Evolutionary conservation across 345 rosid genomes (phyloP), one percentile per base, ranked within the genome.

Genomic region (Melaleuca quinquenervia): DNA sequence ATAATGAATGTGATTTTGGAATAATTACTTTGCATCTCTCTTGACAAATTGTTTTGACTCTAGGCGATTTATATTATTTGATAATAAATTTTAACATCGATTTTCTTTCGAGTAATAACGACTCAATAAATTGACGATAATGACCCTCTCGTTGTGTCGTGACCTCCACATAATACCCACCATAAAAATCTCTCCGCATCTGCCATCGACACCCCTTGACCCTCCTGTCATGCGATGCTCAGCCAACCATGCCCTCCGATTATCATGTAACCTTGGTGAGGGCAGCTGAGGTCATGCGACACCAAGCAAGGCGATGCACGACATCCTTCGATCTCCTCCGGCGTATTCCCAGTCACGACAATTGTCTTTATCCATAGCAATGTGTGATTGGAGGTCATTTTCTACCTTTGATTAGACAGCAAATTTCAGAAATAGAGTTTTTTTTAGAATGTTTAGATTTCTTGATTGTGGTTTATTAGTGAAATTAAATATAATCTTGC

Each of bases 271-370:
- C n/a, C n/a, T n/a, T n/a, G n/a, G n/a, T n/a, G n/a, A n/a, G n/a
- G n/a, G n/a, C n/a, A n/a, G n/a, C n/a, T n/a, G n/a, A 41, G 41
- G 41, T 41, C 56, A 24, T 14, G 26, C 0, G 3, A 5, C 27
- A 24, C 29, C 32, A 58, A 58, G 70, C 2, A 16, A n/a, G 18
- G 36, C 70, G 3, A n/a, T 1, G 8, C 32, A 41, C 0, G 12
- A 1, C 36, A 12, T 58, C 32, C 14, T 58, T n/a, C 0, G 2
- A n/a, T 15, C 29, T 58, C 32, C 70, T 58, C 4, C 32, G 0
- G 3, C n/a, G 32, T 12, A 12, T 58, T 0, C 70, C 32, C 1
- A 0, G 1, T 4, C 36, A 58, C 5, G 2, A n/a, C n/a, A 1
- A 16, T 6, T n/a, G 70, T 58, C 32, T 6, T 18, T 58, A 12